Evolutionary conservation across 164 flowering plant species (phyloP).

Genomic region (Umbilicus rupestris): DNA sequence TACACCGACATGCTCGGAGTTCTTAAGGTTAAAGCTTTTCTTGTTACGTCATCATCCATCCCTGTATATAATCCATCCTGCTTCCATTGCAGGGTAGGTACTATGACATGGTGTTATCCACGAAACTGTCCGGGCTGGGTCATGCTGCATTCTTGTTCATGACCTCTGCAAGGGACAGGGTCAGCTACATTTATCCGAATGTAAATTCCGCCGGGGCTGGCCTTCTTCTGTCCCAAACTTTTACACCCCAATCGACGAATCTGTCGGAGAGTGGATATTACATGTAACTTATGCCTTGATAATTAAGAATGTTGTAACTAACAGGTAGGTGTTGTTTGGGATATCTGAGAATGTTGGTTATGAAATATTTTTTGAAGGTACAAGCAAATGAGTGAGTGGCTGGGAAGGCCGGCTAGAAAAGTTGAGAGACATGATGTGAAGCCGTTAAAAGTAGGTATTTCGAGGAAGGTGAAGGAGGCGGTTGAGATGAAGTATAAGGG

Average conservation of each 20-base stretch:
- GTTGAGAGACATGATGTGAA: conserved; percentile 66
- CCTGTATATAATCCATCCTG: not conserved
- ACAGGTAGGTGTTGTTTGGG: not conserved
- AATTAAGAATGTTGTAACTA: not conserved
- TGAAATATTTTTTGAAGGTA: conserved; percentile 42
- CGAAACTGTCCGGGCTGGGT: conserved; percentile 77
- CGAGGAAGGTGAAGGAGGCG: conserved; percentile 61
- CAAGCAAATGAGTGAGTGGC: conserved; percentile 72
- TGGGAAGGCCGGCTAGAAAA: conserved; percentile 52
- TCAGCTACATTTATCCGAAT: conserved; percentile 77
- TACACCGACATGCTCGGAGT: conserved; percentile 78
- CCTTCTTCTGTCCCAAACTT: conserved; percentile 56
- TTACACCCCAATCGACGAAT: conserved; percentile 44
- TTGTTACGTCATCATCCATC: not conserved
- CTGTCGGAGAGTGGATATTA: conserved; percentile 66
- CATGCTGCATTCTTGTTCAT: conserved; percentile 79
- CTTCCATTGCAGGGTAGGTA: conserved; percentile 48
- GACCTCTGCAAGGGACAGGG: conserved; percentile 71
- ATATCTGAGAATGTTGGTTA: not conserved
- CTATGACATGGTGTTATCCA: conserved; percentile 79
- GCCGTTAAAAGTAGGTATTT: conserved; percentile 61
- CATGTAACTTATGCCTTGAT: conserved; percentile 25
- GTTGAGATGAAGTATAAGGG: conserved; percentile 56
- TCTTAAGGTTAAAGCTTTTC: conserved; percentile 45
- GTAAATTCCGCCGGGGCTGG: conserved; percentile 95